phyloP scores from a whole-genome alignment of 140 eudicot species.

The Cichorium intybus region DNA sequence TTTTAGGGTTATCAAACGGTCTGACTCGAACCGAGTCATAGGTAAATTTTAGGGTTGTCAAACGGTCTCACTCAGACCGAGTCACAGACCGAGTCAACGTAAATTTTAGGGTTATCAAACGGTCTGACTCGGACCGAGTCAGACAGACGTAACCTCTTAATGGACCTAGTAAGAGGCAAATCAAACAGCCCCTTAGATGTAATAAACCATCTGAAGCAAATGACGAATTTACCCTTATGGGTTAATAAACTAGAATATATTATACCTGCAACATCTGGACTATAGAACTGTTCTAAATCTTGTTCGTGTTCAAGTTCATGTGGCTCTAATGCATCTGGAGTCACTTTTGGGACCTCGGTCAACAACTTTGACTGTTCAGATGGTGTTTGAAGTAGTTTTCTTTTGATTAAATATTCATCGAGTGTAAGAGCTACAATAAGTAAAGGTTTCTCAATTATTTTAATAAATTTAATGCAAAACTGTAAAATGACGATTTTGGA shows the following conservation, averaged over 20 bases:
- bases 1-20: too few species aligned
- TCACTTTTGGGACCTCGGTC: slow-evolving; percentile 64
- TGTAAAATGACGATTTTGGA: background rate
- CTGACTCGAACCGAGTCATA: too few species aligned
- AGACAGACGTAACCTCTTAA: too few species aligned
- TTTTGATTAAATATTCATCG: slow-evolving; percentile 54
- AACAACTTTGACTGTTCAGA: slow-evolving; percentile 58
- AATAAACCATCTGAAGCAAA: too few species aligned
- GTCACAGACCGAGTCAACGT: too few species aligned
- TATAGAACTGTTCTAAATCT: slow-evolving; percentile 10
- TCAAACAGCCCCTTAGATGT: too few species aligned
- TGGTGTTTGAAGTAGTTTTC: slow-evolving; percentile 53
- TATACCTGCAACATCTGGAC: slow-evolving; percentile 45
- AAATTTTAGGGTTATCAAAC: too few species aligned
- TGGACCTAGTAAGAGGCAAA: too few species aligned
- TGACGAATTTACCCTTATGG: background rate
- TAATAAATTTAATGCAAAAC: background rate
- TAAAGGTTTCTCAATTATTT: slow-evolving; percentile 38
- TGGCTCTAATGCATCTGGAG: slow-evolving; percentile 55
- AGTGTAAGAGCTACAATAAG: slow-evolving; percentile 40
- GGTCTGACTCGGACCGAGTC: too few species aligned
- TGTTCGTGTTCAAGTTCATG: slow-evolving; percentile 23
- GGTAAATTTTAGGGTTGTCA: too few species aligned
- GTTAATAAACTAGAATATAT: background rate
- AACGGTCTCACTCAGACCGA: too few species aligned